Conservation (phyloP, 768 basidiomycete genomes). For the Lentinula sp. region DNA sequence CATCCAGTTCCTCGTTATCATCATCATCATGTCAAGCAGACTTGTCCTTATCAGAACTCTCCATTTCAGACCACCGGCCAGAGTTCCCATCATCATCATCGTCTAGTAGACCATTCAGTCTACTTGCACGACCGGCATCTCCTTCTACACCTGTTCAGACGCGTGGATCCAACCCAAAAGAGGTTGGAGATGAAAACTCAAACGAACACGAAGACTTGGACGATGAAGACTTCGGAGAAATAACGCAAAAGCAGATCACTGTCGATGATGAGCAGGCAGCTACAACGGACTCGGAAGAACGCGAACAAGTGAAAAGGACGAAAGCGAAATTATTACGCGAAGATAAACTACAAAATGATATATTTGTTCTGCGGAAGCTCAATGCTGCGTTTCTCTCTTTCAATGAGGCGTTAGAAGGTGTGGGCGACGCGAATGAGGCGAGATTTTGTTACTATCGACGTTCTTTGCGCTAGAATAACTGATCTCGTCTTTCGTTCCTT, state of each 20-base stretch:
- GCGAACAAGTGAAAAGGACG: not conserved
- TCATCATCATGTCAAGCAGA: constrained; percentile 39
- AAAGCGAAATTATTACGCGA: constrained; percentile 19
- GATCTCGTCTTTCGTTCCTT: not conserved
- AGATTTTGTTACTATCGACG: constrained; percentile 13
- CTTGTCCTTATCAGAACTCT: constrained; percentile 54
- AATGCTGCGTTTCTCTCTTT: constrained; percentile 65
- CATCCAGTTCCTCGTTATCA: constrained; percentile 16
- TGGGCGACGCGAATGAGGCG: constrained; percentile 69
- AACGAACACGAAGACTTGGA: not conserved
- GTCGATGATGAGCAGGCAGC: not conserved
- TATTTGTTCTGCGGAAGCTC: constrained; percentile 66
- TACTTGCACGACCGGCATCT: constrained; percentile 17
- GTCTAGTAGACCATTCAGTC: constrained; percentile 20
- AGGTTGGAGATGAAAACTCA: constrained; percentile 3
- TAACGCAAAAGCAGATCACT: constrained; percentile 16
- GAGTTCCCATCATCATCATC: constrained; percentile 2
- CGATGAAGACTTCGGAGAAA: constrained; percentile 11
- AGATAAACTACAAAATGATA: constrained; percentile 70
- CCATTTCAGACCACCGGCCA: constrained; percentile 26
- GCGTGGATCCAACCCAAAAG: not conserved
- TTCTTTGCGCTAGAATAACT: not conserved
- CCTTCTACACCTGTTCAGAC: constrained; percentile 11
- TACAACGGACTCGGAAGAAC: constrained; percentile 10
- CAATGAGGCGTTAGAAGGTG: constrained; percentile 59